Percentiles rank a stretch among this genome's conserved stretches.
These are phyloP conservation scores for Kwoniella bestiolae DNA, from an alignment of 768 basidiomycete genomes.

Conservation along the genomic window DNA sequence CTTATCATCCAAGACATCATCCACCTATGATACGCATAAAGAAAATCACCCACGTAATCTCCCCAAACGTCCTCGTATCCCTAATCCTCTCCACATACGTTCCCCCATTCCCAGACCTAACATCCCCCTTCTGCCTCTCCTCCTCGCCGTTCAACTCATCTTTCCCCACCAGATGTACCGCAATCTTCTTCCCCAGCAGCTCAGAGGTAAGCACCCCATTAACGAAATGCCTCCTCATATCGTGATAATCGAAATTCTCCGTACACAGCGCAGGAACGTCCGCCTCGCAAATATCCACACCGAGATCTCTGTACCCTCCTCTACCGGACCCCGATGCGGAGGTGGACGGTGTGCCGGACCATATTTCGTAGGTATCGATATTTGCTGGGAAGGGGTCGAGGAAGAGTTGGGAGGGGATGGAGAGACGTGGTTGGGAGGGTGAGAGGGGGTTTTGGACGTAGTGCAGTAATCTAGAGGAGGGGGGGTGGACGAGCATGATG, in stretches of 20 bases:
- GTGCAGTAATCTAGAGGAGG: conserved; percentile 48
- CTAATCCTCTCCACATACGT: conserved; percentile 92
- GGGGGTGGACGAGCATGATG: conserved; percentile 55
- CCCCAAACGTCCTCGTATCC: conserved; percentile 89
- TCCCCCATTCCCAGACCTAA: conserved; percentile 57
- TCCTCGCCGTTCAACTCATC: conserved; percentile 16
- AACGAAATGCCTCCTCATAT: conserved; percentile 89
- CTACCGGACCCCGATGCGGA: conserved; percentile 1
- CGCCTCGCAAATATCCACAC: conserved; percentile 56
- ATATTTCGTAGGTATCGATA: conserved; percentile 72
- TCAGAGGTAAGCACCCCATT: conserved; percentile 94
- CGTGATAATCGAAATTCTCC: conserved; percentile 97
- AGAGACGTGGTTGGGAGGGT: conserved; percentile 34
- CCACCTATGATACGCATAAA: no score
- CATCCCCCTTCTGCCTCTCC: conserved; percentile 14
- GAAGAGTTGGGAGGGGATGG: conserved; percentile 51
- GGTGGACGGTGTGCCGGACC: conserved; percentile 65
- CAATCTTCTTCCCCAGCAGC: conserved; percentile 89
- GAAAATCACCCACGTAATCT: conserved; percentile 65
- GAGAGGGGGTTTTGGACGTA: conserved; percentile 45
- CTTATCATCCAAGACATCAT: no score
- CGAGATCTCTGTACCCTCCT: conserved; percentile 54
- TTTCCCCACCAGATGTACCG: conserved; percentile 78
- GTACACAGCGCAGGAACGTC: conserved; percentile 95
- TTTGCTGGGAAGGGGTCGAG: conserved; percentile 78